These are phyloP conservation scores for Mycothermus thermophilus DNA, from an alignment of 495 filamentous ascomycete genomes.

Conservation along the genomic window DNA sequence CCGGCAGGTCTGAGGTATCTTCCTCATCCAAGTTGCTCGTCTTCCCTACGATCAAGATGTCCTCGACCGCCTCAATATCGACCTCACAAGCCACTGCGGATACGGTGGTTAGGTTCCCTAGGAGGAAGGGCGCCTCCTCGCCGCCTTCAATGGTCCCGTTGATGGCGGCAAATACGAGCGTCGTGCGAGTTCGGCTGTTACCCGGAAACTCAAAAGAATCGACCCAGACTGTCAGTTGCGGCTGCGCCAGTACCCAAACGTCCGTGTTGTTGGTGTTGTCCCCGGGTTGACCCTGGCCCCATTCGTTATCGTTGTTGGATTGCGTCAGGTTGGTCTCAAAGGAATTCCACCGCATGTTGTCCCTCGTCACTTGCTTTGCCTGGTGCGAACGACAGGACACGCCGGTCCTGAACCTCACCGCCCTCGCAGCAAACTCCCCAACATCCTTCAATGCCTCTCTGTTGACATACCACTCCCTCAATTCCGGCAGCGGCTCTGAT, in stretches of 20 bases:
- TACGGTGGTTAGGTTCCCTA: slow-evolving; percentile 8
- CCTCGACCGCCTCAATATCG: slow-evolving; percentile 11
- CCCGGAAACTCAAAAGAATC: slow-evolving; percentile 15
- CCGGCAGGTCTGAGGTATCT: not conserved
- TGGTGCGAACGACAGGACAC: slow-evolving; percentile 11
- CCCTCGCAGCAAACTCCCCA: slow-evolving; percentile 13
- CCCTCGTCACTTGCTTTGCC: slow-evolving; percentile 8
- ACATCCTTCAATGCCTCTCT: slow-evolving; percentile 7
- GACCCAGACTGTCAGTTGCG: slow-evolving; percentile 15
- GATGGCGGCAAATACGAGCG: slow-evolving; percentile 18
- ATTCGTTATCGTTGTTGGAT: slow-evolving; percentile 6
- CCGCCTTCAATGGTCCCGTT: slow-evolving; percentile 20
- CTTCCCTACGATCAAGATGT: slow-evolving; percentile 8
- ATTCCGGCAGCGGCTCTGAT: slow-evolving; percentile 15
- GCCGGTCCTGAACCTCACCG: slow-evolving; percentile 11
- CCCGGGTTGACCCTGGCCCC: not conserved
- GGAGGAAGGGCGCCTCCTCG: not conserved
- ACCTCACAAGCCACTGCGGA: slow-evolving; percentile 17
- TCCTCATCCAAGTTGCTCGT: not conserved
- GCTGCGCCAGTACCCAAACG: slow-evolving; percentile 11
- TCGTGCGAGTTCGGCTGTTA: slow-evolving; percentile 9
- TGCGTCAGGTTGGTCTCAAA: slow-evolving; percentile 20
- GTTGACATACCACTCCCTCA: slow-evolving; percentile 20
- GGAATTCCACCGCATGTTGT: slow-evolving; percentile 12
- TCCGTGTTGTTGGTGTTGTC: slow-evolving; percentile 10